phyloP scores from a whole-genome alignment of 179 eudicot species.

The Sideroxylon spinosum region DNA sequence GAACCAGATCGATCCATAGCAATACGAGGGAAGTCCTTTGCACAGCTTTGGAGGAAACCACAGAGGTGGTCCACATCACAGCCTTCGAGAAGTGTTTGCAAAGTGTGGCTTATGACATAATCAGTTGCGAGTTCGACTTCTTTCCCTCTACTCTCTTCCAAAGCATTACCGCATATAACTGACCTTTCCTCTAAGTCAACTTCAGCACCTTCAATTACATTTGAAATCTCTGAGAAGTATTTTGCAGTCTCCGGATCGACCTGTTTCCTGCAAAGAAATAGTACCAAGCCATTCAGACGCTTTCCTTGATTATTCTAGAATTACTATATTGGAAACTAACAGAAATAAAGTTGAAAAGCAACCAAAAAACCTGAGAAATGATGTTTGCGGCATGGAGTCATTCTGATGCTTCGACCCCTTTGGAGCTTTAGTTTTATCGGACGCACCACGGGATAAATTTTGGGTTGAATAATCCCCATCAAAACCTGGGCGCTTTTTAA shows the following conservation, averaged over 20 bases:
- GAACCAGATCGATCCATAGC: conserved; percentile 84
- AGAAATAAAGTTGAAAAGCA: background rate
- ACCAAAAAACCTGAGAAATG: conserved; percentile 57
- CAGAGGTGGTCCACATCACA: conserved; percentile 78
- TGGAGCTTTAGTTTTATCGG: conserved; percentile 29
- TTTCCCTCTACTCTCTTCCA: conserved; percentile 51
- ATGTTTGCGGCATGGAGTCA: conserved; percentile 29
- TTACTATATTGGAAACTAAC: background rate
- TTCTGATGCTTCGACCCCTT: conserved; percentile 32
- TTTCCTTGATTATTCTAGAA: background rate
- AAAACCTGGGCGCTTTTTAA: conserved; percentile 30
- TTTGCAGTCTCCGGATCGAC: conserved; percentile 78
- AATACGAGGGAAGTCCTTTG: conserved; percentile 53
- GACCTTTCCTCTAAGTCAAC: conserved; percentile 60
- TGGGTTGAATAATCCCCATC: conserved; percentile 29
- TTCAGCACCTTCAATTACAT: conserved; percentile 54
- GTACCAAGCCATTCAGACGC: conserved; percentile 15
- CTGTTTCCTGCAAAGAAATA: conserved; percentile 53
- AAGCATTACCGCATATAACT: conserved; percentile 61
- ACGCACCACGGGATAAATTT: conserved; percentile 27
- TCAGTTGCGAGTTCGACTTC: conserved; percentile 45
- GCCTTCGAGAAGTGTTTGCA: conserved; percentile 71
- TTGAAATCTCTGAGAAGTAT: conserved; percentile 59
- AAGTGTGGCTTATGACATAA: conserved; percentile 61
- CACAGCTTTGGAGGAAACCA: conserved; percentile 66